These are phyloP conservation scores for Linum usitatissimum DNA, from an alignment of 345 rosid species.

Conservation along the genomic window DNA sequence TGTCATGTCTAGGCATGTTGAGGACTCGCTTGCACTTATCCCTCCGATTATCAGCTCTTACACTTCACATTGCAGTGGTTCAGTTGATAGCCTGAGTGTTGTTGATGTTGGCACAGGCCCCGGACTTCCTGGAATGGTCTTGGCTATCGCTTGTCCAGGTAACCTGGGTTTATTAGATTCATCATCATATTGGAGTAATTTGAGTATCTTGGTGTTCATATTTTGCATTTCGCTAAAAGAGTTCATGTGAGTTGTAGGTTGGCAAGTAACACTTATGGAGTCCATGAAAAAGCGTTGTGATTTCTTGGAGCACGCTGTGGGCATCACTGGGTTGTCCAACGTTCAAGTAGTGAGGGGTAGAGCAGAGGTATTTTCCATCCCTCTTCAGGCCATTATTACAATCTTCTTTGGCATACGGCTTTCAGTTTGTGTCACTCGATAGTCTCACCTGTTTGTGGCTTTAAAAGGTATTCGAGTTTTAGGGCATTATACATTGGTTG, in stretches of 20 bases:
- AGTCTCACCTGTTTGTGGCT: too few species aligned
- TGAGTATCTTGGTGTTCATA: neutral
- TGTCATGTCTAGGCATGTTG: constrained; percentile 75
- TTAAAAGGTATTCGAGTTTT: too few species aligned
- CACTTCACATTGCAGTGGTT: constrained; percentile 25
- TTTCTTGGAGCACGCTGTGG: constrained; percentile 74
- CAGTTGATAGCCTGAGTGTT: constrained; percentile 31
- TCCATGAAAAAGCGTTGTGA: constrained; percentile 74
- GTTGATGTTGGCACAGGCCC: constrained; percentile 88
- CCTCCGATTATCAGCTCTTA: constrained; percentile 44
- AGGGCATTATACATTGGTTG: too few species aligned
- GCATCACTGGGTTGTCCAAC: constrained; percentile 51
- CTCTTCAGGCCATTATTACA: neutral
- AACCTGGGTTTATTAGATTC: neutral
- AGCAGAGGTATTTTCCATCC: constrained; percentile 57
- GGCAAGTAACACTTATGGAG: constrained; percentile 85
- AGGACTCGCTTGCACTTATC: constrained; percentile 75
- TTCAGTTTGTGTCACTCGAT: too few species aligned
- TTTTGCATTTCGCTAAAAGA: neutral
- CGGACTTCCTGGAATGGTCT: constrained; percentile 81
- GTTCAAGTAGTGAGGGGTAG: constrained; percentile 67
- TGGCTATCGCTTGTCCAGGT: constrained; percentile 82
- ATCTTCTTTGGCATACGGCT: neutral
- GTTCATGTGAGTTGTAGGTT: constrained; percentile 27
- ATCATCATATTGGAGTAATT: neutral